Conservation (phyloP, 768 basidiomycete species). For the Nevesoporus exiguus region DNA sequence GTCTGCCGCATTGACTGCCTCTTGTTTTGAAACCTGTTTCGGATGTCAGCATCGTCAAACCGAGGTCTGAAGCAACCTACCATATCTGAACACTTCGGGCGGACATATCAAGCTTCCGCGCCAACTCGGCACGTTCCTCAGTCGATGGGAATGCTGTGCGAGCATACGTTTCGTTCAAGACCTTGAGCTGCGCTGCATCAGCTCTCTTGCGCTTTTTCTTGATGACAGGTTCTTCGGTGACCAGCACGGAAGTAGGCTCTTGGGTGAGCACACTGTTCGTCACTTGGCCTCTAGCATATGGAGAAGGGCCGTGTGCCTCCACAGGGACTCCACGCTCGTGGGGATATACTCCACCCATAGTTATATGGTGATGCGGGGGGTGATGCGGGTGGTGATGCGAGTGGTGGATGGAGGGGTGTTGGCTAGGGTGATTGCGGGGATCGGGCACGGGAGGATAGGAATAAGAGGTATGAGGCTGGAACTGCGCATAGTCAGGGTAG, state of each 20-base stretch:
- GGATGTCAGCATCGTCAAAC: slow-evolving; percentile 18
- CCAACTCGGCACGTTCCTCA: slow-evolving; percentile 75
- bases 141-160: slow-evolving; percentile 87
- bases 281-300: slow-evolving; percentile 45
- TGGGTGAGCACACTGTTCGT: slow-evolving; percentile 32
- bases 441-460: slow-evolving; percentile 37
- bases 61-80: slow-evolving; percentile 38
- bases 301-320: slow-evolving; percentile 39
- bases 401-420: slow-evolving; percentile 26
- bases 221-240: slow-evolving; percentile 62
- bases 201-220: slow-evolving; percentile 90
- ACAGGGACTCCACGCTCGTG: slow-evolving; percentile 36
- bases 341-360: slow-evolving; percentile 26
- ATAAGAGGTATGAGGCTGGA: slow-evolving; percentile 36
- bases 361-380: too few species aligned
- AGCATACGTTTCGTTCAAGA: slow-evolving; percentile 75
- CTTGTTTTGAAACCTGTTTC: slow-evolving; percentile 81
- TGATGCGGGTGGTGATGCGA: too few species aligned
- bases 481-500: slow-evolving; percentile 56
- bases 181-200: slow-evolving; percentile 73
- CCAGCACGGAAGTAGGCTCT: slow-evolving; percentile 33
- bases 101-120: slow-evolving; percentile 77
- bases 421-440: slow-evolving; percentile 30
- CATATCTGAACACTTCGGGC: slow-evolving; percentile 85
- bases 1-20: slow-evolving; percentile 80